Conservation (phyloP, 2,329 filamentous ascomycete species). For the Stachybotrys chartarum region DNA sequence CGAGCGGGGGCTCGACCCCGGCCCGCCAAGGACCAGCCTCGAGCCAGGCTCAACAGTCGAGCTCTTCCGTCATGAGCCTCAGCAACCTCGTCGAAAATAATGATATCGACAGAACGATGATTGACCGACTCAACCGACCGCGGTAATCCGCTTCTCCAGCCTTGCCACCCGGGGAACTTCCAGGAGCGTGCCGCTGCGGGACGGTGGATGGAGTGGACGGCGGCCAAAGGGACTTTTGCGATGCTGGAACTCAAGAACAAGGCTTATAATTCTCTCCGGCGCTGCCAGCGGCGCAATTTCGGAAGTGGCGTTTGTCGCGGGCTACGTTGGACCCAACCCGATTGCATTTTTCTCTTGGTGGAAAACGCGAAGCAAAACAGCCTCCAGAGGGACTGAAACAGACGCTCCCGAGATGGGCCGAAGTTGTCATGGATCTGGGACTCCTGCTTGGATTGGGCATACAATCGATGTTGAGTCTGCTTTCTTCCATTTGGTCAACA, state of each 20-base stretch:
- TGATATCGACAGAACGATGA: slow-evolving; percentile 50
- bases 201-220: background rate
- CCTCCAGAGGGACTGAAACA: background rate
- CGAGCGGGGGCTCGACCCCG: slow-evolving; percentile 27
- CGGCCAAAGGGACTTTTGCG: background rate
- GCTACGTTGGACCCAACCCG: background rate
- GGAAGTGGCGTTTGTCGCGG: background rate
- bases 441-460: background rate
- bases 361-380: background rate
- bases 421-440: background rate
- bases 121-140: slow-evolving; percentile 40
- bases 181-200: background rate
- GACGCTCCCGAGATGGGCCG: background rate
- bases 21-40: slow-evolving; percentile 17
- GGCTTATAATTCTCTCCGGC: too few species aligned
- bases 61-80: slow-evolving; percentile 43
- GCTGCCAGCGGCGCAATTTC: background rate
- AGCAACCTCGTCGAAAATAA: slow-evolving; percentile 44
- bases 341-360: background rate
- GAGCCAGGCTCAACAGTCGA: slow-evolving; percentile 13
- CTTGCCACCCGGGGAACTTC: background rate
- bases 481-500: background rate
- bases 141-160: background rate
- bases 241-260: background rate
- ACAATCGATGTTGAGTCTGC: background rate